Percentiles rank a stretch among this genome's conserved stretches.
These are phyloP conservation scores for Sambucus nigra DNA, from an alignment of 129 eudicot species.

Conservation along the genomic window DNA sequence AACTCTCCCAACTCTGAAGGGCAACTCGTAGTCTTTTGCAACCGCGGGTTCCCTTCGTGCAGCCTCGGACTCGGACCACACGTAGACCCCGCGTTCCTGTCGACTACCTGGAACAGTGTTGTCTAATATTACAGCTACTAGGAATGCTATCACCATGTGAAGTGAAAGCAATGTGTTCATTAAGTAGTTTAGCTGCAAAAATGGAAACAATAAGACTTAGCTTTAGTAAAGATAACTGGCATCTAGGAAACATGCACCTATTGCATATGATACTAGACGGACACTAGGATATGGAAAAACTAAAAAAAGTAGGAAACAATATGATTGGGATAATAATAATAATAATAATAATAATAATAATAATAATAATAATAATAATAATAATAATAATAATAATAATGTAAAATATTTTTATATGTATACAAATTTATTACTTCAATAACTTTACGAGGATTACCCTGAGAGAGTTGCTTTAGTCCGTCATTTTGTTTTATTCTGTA, in stretches of 20 bases:
- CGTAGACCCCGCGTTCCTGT: slow-evolving; percentile 94
- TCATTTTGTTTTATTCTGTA: no score
- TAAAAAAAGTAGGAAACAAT: no score
- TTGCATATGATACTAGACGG: neutral
- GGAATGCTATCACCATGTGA: slow-evolving; percentile 92
- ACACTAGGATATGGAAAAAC: no score
- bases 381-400: no score
- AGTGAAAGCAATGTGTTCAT: slow-evolving; percentile 74
- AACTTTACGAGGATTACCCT: no score
- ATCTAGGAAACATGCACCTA: no score
- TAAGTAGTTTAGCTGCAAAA: slow-evolving; percentile 69
- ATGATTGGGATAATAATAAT: no score
- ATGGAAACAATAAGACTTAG: neutral
- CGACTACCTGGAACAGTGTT: slow-evolving; percentile 90
- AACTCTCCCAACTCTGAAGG: slow-evolving; percentile 72
- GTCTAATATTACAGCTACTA: slow-evolving; percentile 71
- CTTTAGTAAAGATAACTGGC: neutral
- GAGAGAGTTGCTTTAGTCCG: no score
- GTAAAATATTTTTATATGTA: no score
- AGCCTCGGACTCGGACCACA: slow-evolving; percentile 78
- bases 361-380: no score
- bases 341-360: no score
- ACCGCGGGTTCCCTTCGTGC: slow-evolving; percentile 87
- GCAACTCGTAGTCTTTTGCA: slow-evolving; percentile 71
- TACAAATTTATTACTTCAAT: no score